A percentile compares a stretch with the other conserved stretches of the same genome.
These are phyloP conservation scores for Geotrichum restrictum DNA, from an alignment of 1,139 yeast species.

Conservation along the genomic window DNA sequence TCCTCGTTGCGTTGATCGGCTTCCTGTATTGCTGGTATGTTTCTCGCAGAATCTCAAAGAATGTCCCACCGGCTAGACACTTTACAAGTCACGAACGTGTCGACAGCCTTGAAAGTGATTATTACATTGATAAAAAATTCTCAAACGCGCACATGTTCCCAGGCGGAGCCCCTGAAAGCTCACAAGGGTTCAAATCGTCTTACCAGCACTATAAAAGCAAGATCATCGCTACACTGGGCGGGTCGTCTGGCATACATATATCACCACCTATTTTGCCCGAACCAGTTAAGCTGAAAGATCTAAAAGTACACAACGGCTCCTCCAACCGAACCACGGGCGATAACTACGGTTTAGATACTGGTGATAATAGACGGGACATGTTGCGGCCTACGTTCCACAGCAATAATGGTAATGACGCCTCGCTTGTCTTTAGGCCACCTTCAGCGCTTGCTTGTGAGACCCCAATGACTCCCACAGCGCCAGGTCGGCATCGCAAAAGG, in stretches of 20 bases:
- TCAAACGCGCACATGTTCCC: not conserved
- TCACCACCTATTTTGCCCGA: conserved; percentile 7
- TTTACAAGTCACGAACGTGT: not conserved
- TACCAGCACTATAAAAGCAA: not conserved
- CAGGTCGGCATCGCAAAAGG: not conserved
- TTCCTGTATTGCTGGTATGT: conserved; percentile 24
- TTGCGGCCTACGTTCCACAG: too few species aligned
- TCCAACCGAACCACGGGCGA: not conserved
- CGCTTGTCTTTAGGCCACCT: conserved; percentile 1
- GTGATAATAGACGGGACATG: not conserved
- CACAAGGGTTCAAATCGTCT: not conserved
- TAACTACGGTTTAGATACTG: not conserved
- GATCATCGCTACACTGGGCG: not conserved
- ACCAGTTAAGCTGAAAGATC: conserved; percentile 9
- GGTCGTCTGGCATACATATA: not conserved
- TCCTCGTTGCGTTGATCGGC: conserved; percentile 27
- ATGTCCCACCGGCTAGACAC: not conserved
- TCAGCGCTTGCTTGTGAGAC: not conserved
- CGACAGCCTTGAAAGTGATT: conserved; percentile 12
- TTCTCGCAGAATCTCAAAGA: conserved; percentile 2
- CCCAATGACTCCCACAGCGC: not conserved
- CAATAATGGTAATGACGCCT: not conserved
- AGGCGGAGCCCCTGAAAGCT: not conserved
- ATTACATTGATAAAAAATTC: conserved; percentile 9
- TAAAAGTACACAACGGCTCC: not conserved